phyloP scores from a whole-genome alignment of 371 early-diverging fungal species.

The Actinomortierella ambigua region DNA sequence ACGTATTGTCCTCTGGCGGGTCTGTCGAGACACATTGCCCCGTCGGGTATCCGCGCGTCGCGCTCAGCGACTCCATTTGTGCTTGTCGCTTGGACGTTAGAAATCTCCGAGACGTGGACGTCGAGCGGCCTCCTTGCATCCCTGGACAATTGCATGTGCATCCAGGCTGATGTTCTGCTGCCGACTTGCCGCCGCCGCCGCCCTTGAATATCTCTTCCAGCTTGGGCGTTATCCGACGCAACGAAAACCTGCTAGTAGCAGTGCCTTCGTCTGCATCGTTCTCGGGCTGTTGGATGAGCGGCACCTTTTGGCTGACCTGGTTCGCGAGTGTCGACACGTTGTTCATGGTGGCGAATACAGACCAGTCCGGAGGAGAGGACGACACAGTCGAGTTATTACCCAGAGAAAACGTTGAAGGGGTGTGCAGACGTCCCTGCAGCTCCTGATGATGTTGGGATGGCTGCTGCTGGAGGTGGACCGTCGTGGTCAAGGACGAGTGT shows the following conservation, averaged over 20 bases:
- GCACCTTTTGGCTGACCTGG: not conserved
- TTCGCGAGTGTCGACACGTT: constrained; percentile 32
- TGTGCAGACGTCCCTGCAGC: too few species aligned
- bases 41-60: constrained; percentile 31
- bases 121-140: constrained; percentile 1
- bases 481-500: too few species aligned
- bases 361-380: constrained; percentile 27
- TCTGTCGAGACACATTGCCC: constrained; percentile 25
- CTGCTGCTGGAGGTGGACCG: too few species aligned
- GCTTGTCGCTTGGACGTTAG: constrained; percentile 19
- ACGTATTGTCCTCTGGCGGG: constrained; percentile 30
- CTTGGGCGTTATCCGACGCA: constrained; percentile 13
- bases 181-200: too few species aligned
- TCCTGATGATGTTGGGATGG: too few species aligned
- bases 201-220: constrained; percentile 34
- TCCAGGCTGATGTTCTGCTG: constrained; percentile 10
- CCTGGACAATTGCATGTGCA: constrained; percentile 34
- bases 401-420: too few species aligned
- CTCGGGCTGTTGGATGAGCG: too few species aligned
- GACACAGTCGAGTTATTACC: too few species aligned
- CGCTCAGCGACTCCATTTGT: constrained; percentile 19
- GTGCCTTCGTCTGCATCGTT: too few species aligned
- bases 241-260: not conserved
- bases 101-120: not conserved
- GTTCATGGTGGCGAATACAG: constrained; percentile 45